Evolutionary conservation across 2,329 filamentous ascomycete genomes (phyloP).

Genomic region (Immersiporthe knoxdaviesiana): DNA sequence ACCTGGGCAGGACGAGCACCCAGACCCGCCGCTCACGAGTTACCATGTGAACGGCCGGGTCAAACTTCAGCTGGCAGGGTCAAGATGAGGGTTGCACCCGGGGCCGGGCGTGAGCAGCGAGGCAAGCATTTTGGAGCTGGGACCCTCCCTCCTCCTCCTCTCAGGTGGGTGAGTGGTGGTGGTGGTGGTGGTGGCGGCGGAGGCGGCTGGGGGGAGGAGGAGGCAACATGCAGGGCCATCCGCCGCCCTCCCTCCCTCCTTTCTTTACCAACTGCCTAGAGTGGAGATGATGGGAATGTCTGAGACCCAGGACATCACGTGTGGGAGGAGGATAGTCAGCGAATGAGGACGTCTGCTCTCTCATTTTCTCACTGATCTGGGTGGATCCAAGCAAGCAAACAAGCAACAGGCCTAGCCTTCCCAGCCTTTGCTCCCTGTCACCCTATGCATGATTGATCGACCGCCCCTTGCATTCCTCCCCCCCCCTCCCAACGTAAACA

Average conservation of each 20-base stretch:
- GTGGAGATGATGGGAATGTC: background rate
- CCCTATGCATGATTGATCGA: conserved; percentile 4
- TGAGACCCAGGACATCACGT: background rate
- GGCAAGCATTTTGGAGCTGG: conserved; percentile 1
- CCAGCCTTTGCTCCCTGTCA: background rate
- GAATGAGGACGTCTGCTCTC: background rate
- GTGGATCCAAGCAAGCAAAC: background rate
- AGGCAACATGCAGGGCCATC: background rate
- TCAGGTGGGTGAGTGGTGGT: too few relatives aligned
- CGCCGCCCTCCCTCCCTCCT: background rate
- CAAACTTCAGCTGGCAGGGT: background rate
- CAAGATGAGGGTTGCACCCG: conserved; percentile 6
- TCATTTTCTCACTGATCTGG: background rate
- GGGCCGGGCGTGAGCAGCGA: conserved; percentile 13
- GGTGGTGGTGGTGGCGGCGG: background rate
- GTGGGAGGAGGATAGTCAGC: background rate
- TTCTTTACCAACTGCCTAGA: conserved; percentile 14
- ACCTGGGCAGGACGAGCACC: background rate
- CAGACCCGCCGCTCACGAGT: background rate
- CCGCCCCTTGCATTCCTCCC: background rate
- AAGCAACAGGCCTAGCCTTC: background rate
- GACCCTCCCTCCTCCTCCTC: background rate
- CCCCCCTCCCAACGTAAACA: background rate
- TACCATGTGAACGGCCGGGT: background rate
- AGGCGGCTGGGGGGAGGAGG: background rate